Evolutionary conservation across 176 grass and related monocot genomes (phyloP), one percentile per base, ranked within the genome.

Genomic region (Hordeum vulgare): DNA sequence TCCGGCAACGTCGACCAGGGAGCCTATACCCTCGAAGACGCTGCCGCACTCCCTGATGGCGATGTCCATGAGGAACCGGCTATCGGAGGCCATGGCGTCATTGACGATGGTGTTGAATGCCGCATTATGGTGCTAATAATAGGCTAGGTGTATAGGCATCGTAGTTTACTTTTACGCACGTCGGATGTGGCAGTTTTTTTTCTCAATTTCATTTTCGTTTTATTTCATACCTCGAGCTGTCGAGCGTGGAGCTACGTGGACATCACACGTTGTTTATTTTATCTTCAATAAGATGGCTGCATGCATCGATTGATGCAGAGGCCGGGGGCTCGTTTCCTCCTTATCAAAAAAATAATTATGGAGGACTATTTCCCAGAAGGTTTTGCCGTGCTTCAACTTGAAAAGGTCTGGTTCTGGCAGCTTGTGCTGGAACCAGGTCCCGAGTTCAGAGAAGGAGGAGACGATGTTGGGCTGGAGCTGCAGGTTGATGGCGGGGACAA

Each of bases 1-100:
- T 5, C 92, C 92, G 17, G 51, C 92, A 28, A 92, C 85, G 76
- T 94, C 92, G 17, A 94, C 51, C 60, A 94, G 44, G 0, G 86
- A 79, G 3, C 33, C 25, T 42, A 90, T 40, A 12, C 87, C 87
- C 11, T 63, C 42, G 56, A 93, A 93, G 24, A 90, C 53, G 8
- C 28, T 54, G 0, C 35, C 44, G 9, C 45, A 25, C 33, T 82
- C n/a, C 18, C n/a, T 79, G 31, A 82, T 20, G 20, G 76, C 75
- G 31, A 60, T 63, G 39, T 81, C 24, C 61, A 72, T 80, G 53
- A 88, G 37, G 28, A 82, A 34, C 31, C 27, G 23, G 40, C 80
- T 71, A 34, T 91, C 89, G 63, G 23, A 61, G 13, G 42, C 70
- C 89, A 91, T 88, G 13, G 3, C 82, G 42, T 66, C 61, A 40